phyloP scores from a whole-genome alignment of 2,329 filamentous ascomycete genomes.

The Delphinella strobiligena region DNA sequence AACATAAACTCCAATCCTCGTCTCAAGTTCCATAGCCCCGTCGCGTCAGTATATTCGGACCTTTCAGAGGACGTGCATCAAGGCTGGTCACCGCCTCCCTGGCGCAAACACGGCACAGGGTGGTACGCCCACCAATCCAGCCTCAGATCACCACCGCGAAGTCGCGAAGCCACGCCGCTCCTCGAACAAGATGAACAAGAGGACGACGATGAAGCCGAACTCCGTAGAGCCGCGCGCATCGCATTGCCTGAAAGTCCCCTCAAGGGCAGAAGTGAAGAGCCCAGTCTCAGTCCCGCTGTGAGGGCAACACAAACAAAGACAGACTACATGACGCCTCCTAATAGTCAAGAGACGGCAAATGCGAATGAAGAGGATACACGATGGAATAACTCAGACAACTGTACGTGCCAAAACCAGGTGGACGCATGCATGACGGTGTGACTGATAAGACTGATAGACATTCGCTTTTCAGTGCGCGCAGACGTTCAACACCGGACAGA shows the following conservation, averaged over 20 bases:
- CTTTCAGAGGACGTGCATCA: constrained; percentile 35
- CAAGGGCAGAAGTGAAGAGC: constrained; percentile 22
- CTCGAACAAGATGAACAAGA: constrained; percentile 40
- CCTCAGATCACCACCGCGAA: constrained; percentile 11
- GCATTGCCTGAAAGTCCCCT: constrained; percentile 46
- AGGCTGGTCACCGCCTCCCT: constrained; percentile 55
- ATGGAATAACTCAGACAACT: constrained; percentile 16
- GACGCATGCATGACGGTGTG: background rate
- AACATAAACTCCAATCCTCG: constrained; percentile 50
- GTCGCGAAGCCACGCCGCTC: constrained; percentile 39
- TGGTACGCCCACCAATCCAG: constrained; percentile 39
- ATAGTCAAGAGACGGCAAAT: constrained; percentile 7
- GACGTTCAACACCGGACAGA: constrained; percentile 82
- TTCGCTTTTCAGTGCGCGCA: constrained; percentile 75
- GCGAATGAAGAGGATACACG: constrained; percentile 4
- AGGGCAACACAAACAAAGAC: constrained; percentile 3
- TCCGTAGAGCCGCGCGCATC: constrained; percentile 26
- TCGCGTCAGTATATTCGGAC: constrained; percentile 33
- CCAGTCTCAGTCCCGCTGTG: constrained; percentile 13
- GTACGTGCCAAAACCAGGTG: constrained; percentile 15
- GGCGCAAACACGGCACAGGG: constrained; percentile 46
- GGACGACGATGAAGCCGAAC: constrained; percentile 37
- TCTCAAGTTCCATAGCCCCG: constrained; percentile 11
- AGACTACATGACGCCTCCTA: background rate
- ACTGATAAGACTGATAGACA: constrained; percentile 43